Evolutionary conservation across 2,329 filamentous ascomycete species (phyloP), one percentile per base, ranked within the genome.

Genomic region (Hypoxylon rubiginosum): DNA sequence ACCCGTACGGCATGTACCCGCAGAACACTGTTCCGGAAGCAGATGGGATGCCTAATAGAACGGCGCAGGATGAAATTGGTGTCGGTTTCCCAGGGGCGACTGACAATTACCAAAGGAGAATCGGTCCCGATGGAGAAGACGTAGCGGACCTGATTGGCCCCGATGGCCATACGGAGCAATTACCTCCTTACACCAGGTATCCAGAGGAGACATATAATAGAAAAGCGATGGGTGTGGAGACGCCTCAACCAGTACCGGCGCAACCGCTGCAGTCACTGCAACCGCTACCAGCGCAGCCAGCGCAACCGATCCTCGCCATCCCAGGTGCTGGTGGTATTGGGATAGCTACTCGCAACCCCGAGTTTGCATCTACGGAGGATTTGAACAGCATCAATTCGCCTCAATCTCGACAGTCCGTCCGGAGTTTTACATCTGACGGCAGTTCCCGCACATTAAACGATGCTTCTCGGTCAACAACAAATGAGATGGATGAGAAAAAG

Each of bases 181-280:
- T 97, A 17, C 95, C 95, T 11, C 95, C 95, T 0, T 98, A 98
- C 76, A 92, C 93, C 13, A 86, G 93, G 77, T 97, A 97, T 78
- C 93, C 94, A 2, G 92, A 97, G 56, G 91, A 93, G 61, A 83
- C 83, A 0, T 90, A 80, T 79, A 86, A 76, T 75, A 86, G 78
- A 83, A 93, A 86, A 73, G 78, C 81, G 52, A 71, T 77, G 17
- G 76, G 78, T 19, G 70, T 75, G n/a, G 71, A 73, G 24, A 72
- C 71, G 53, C 63, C 71, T 46, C 71, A 69, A 26, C 51, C 73
- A 26, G 50, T 53, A 11, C 24, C 61, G 9, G 36, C 39, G 17
- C n/a, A 43, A 10, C 17, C n/a, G 6, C n/a, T 19, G 19, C 39
- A 43, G n/a, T n/a, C n/a, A n/a, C n/a, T n/a, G n/a, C n/a, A n/a